These are phyloP conservation scores for Aspergillus neotritici DNA, from an alignment of 2,329 filamentous ascomycete genomes.

Conservation along the genomic window DNA sequence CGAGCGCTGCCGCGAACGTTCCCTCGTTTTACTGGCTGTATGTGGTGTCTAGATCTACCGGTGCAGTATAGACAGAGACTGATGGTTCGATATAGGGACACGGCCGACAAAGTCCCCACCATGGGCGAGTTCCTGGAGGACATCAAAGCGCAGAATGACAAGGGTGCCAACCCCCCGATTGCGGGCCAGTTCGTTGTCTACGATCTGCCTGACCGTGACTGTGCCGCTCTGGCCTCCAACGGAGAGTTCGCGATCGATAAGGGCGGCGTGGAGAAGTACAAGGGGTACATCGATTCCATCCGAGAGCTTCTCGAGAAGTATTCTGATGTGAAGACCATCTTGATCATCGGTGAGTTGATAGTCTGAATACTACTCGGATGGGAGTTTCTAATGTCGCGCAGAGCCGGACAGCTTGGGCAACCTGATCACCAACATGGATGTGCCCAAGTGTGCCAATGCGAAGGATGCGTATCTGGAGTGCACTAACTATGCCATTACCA, in stretches of 20 bases:
- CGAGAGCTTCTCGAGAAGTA: constrained; percentile 49
- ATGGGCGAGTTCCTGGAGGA: constrained; percentile 46
- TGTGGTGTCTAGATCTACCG: constrained; percentile 16
- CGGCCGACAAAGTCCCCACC: constrained; percentile 44
- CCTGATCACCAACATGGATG: constrained; percentile 55
- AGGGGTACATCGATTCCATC: constrained; percentile 53
- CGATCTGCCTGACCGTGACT: constrained; percentile 59
- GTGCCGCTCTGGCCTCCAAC: constrained; percentile 58
- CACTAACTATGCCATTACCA: constrained; percentile 51
- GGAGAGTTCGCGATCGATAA: constrained; percentile 56
- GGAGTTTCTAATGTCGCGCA: constrained; percentile 35
- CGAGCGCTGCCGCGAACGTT: constrained; percentile 45
- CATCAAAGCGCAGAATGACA: constrained; percentile 44
- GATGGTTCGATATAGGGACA: constrained; percentile 31
- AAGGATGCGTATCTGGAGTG: constrained; percentile 51
- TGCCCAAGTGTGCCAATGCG: constrained; percentile 51
- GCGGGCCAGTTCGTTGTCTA: constrained; percentile 56
- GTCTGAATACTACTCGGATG: background rate
- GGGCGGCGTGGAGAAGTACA: constrained; percentile 47
- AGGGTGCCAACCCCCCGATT: constrained; percentile 44
- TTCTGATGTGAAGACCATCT: constrained; percentile 47
- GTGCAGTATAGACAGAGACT: background rate
- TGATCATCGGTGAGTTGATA: constrained; percentile 43
- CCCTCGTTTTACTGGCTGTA: constrained; percentile 51
- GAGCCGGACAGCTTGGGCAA: constrained; percentile 61